phyloP scores from a whole-genome alignment of 192 early-diverging fungal species.

The Backusella luteola region DNA sequence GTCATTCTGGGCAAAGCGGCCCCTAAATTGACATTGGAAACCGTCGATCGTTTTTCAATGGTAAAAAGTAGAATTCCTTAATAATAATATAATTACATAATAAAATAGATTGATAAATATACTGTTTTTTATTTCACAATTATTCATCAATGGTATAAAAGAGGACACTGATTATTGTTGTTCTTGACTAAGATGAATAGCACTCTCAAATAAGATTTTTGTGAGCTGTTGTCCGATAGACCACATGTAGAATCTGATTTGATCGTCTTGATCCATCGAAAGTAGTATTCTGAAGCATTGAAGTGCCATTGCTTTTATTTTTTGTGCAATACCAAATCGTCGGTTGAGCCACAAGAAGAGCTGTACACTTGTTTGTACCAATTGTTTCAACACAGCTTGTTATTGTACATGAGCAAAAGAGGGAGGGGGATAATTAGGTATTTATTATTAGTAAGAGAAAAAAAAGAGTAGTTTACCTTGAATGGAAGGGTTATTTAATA shows the following conservation, averaged over 20 bases:
- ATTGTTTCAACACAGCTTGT: not conserved
- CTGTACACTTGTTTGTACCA: not conserved
- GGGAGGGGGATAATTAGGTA: not conserved
- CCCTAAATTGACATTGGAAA: slow-evolving; percentile 70
- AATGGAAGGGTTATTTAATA: not conserved
- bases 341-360: not conserved
- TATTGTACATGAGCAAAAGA: not conserved
- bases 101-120: not conserved
- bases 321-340: not conserved
- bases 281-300: not conserved
- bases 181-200: not conserved
- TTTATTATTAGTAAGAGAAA: not conserved
- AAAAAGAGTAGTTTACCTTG: not conserved
- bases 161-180: not conserved
- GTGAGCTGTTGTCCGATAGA: not conserved
- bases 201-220: not conserved
- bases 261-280: not conserved
- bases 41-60: slow-evolving; percentile 87
- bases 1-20: slow-evolving; percentile 43
- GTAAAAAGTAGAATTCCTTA: slow-evolving; percentile 90
- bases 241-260: not conserved
- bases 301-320: not conserved
- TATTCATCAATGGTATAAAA: not conserved
- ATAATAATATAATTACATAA: not conserved
- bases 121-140: not conserved